phyloP scores from a whole-genome alignment of 208 protist genomes.

The Strigomonas oncopelti region DNA sequence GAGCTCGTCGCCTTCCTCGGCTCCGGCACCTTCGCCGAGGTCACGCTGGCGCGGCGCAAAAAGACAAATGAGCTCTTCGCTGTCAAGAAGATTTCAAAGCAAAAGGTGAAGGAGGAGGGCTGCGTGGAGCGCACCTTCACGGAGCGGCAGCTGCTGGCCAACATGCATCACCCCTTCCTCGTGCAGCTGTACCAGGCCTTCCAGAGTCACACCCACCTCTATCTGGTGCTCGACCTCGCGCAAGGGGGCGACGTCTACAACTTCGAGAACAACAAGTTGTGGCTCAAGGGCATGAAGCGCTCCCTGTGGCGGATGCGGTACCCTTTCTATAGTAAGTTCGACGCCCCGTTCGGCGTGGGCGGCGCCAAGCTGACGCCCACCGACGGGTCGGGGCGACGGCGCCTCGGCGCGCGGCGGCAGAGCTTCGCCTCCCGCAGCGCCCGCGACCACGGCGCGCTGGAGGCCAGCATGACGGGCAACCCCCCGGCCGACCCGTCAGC shows the following conservation, averaged over 20 bases:
- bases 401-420: background rate
- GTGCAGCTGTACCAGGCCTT: slow-evolving; percentile 79
- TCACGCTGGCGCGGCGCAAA: slow-evolving; percentile 75
- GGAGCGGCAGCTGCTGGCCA: slow-evolving; percentile 77
- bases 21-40: slow-evolving; percentile 79
- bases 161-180: slow-evolving; percentile 76
- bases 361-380: background rate
- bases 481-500: too few species aligned
- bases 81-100: slow-evolving; percentile 86
- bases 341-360: background rate
- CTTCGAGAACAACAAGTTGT: slow-evolving; percentile 58
- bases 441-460: too few species aligned
- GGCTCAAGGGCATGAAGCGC: slow-evolving; percentile 56
- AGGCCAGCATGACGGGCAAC: background rate
- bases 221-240: slow-evolving; percentile 83
- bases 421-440: background rate
- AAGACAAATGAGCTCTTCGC: slow-evolving; percentile 69
- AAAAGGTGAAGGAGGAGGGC: slow-evolving; percentile 73
- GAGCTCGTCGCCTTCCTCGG: slow-evolving; percentile 86
- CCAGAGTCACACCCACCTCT: slow-evolving; percentile 77
- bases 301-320: slow-evolving; percentile 43
- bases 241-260: slow-evolving; percentile 83
- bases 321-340: slow-evolving; percentile 16
- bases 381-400: too few species aligned
- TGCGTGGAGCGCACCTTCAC: slow-evolving; percentile 83